A percentile compares a stretch with the other conserved stretches of the same genome.
Conservation (phyloP, 306 rosid genomes). For the Carpinus viminea region DNA sequence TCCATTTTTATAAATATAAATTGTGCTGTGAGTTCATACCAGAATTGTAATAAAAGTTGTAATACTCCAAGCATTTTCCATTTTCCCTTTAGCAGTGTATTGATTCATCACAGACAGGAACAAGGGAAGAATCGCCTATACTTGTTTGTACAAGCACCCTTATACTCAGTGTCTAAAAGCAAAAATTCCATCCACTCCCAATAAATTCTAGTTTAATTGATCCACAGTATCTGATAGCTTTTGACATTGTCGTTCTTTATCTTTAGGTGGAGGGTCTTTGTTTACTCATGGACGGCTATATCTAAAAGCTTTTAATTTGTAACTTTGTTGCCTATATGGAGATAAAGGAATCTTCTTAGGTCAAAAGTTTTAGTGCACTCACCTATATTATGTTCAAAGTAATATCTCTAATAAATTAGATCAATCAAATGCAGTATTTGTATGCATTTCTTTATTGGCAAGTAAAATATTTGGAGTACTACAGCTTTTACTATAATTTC, state of each 20-base stretch:
- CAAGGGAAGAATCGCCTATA: no score
- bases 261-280: slow-evolving; percentile 43
- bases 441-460: slow-evolving; percentile 14
- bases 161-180: slow-evolving; percentile 20
- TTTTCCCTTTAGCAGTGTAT: no score
- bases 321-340: slow-evolving; percentile 34
- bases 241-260: slow-evolving; percentile 37
- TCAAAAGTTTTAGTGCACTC: slow-evolving; percentile 41
- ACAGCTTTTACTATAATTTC: no score
- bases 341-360: slow-evolving; percentile 55
- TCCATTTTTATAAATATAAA: no score
- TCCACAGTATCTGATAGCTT: slow-evolving; percentile 31
- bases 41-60: no score
- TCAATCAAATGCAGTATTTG: not conserved
- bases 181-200: slow-evolving; percentile 47
- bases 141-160: no score
- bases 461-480: not conserved
- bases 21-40: no score
- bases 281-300: slow-evolving; percentile 35
- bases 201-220: slow-evolving; percentile 29
- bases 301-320: slow-evolving; percentile 37
- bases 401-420: not conserved
- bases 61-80: no score
- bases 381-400: slow-evolving; percentile 29
- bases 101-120: no score